Base-by-base conservation (phyloP, 345 rosid genomes). In the Draba incana region DNA sequence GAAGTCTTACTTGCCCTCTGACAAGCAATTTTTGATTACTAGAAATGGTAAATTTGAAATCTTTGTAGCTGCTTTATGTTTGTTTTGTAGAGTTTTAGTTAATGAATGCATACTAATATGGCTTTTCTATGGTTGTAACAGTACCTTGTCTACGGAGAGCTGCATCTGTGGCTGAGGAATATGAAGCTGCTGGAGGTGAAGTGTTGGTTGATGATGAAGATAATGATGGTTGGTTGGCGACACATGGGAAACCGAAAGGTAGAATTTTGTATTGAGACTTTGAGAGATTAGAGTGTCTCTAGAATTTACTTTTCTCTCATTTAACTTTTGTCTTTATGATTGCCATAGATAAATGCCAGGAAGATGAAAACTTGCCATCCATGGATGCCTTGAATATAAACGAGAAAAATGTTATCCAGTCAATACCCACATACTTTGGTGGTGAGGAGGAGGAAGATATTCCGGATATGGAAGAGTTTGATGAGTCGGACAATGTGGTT, bases 231-330 rank as follows among this genome's bases (percentile, higher is more conserved):
- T 95, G 98, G 99, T 75, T 89, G 57, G 99, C 99, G 2, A 95
- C 99, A 43, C 98, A 95, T 65, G 99, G 99, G 64, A 89, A 84
- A 78, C 99, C 97, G 1, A 89, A 82, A 92, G 98, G 99, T 92
- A 57, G 3, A 23, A 10, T 31, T 58, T 58, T 59, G 28, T 27
- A 44, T 37, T 43, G 37, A 28, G 31, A 28, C 31, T 28, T 20
- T 28, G 31, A 10, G 44, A n/a, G 68, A 65, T 35, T 52, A 47
- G 24, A 39, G 57, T 8, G 16, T 62, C 8, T 25, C 28, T 3
- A 10, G 4, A 42, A 2, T 41, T 37, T 23, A 27, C 16, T 37
- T 37, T 47, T 57, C 46, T 49, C 63, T 4, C n/a, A 33, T 49
- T 76, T 23, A 47, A 47, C 31, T 24, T 10, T 62, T 41, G 45